These are phyloP conservation scores for Musa acuminata DNA, from an alignment of 176 grass and related monocot species.

Conservation along the genomic window DNA sequence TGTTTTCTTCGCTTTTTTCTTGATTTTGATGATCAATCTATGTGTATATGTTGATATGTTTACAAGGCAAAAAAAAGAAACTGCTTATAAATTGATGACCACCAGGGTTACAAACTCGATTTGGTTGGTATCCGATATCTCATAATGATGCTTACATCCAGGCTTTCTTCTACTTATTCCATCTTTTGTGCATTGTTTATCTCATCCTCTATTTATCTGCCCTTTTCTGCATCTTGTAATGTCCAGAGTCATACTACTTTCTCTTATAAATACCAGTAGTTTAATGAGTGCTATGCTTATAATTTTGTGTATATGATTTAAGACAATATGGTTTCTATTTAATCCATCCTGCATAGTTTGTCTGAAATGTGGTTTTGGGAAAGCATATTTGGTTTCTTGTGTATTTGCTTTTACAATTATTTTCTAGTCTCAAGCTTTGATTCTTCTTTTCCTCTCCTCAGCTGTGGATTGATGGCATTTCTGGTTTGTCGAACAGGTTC, in stretches of 20 bases:
- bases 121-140: no score
- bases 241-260: neutral
- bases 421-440: neutral
- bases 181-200: neutral
- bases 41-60: no score
- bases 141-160: neutral
- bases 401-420: neutral
- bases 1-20: constrained; percentile 7
- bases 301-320: neutral
- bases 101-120: no score
- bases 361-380: no score
- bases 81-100: no score
- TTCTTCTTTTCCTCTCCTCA: neutral
- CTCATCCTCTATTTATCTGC: no score
- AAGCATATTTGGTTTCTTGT: neutral
- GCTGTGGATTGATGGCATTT: neutral
- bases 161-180: neutral
- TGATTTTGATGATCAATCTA: neutral
- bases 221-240: neutral
- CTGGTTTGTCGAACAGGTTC: neutral
- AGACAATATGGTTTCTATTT: neutral
- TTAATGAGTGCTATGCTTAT: neutral
- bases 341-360: no score
- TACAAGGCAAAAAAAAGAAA: no score
- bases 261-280: neutral